A percentile compares a stretch with the other conserved stretches of the same genome.
phyloP scores from a whole-genome alignment of 768 basidiomycete species.

The Termitomyces titanicus region DNA sequence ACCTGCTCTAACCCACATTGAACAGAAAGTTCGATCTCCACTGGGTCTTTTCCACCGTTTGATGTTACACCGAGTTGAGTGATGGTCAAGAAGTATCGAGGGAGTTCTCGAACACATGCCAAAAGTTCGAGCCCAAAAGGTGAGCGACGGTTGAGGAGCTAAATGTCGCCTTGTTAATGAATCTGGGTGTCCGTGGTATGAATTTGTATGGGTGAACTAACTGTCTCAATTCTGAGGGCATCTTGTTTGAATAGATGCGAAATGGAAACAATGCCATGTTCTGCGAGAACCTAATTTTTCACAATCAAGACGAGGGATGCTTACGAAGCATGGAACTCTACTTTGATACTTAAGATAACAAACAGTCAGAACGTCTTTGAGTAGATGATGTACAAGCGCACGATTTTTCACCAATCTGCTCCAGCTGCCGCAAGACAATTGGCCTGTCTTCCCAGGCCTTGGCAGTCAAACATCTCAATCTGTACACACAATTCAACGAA shows the following conservation, averaged over 20 bases:
- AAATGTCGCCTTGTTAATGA: background rate
- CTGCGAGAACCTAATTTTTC: slow-evolving; percentile 62
- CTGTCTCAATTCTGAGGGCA: slow-evolving; percentile 62
- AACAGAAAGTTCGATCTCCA: slow-evolving; percentile 54
- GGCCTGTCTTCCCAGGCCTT: slow-evolving; percentile 93
- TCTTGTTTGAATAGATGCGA: slow-evolving; percentile 50
- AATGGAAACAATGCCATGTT: slow-evolving; percentile 68
- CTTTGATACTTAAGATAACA: slow-evolving; percentile 9
- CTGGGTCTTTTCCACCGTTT: slow-evolving; percentile 44
- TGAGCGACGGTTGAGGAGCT: slow-evolving; percentile 72
- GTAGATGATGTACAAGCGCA: slow-evolving; percentile 30
- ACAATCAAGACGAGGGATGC: background rate
- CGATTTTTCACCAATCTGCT: slow-evolving; percentile 93
- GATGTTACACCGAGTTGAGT: slow-evolving; percentile 42
- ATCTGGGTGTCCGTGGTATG: background rate
- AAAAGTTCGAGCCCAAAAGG: slow-evolving; percentile 76
- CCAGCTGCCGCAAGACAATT: slow-evolving; percentile 80
- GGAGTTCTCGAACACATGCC: slow-evolving; percentile 56
- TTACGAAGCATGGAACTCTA: background rate
- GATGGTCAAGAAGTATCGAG: slow-evolving; percentile 55
- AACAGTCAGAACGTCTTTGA: slow-evolving; percentile 30
- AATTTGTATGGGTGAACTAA: slow-evolving; percentile 21
- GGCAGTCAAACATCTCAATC: slow-evolving; percentile 72
- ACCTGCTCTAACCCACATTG: slow-evolving; percentile 49
- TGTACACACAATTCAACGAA: slow-evolving; percentile 22